Conservation (phyloP, 2,329 filamentous ascomycete genomes). For the Trichoderma afroharzianum region DNA sequence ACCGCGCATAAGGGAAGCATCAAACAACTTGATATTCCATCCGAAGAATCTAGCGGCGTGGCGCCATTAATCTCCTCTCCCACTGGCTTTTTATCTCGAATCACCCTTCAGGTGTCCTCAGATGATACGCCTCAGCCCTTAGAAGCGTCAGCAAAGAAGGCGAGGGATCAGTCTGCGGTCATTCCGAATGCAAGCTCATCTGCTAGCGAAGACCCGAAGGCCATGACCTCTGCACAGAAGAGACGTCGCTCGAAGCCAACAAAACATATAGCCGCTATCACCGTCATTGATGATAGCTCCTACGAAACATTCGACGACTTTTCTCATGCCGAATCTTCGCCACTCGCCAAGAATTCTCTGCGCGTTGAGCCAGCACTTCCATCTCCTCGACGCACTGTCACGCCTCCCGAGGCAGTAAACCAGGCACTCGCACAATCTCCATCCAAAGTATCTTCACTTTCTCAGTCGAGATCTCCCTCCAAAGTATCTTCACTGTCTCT, state of each 20-base stretch:
- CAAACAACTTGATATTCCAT: background rate
- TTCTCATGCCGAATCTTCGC: background rate
- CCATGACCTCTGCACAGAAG: background rate
- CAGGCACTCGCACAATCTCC: background rate
- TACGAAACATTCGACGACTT: conserved; percentile 8
- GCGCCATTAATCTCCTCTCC: conserved; percentile 5
- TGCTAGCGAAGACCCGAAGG: background rate
- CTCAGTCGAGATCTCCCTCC: background rate
- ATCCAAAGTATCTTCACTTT: background rate
- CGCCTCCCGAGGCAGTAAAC: background rate
- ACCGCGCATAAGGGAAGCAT: background rate
- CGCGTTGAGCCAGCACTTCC: background rate
- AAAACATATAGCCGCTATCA: background rate
- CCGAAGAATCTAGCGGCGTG: background rate
- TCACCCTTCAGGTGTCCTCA: background rate
- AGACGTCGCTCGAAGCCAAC: background rate
- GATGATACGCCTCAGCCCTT: conserved; percentile 6
- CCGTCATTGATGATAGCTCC: conserved; percentile 9
- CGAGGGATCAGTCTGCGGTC: background rate
- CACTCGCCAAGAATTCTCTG: background rate
- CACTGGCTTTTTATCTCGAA: background rate
- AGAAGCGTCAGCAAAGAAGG: background rate
- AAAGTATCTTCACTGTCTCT: background rate
- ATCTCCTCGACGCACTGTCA: background rate
- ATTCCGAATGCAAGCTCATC: background rate